Percentiles rank a stretch among this genome's conserved stretches.
Evolutionary conservation across 139 green algal genomes (phyloP).

Genomic region (Closterium sp.): DNA sequence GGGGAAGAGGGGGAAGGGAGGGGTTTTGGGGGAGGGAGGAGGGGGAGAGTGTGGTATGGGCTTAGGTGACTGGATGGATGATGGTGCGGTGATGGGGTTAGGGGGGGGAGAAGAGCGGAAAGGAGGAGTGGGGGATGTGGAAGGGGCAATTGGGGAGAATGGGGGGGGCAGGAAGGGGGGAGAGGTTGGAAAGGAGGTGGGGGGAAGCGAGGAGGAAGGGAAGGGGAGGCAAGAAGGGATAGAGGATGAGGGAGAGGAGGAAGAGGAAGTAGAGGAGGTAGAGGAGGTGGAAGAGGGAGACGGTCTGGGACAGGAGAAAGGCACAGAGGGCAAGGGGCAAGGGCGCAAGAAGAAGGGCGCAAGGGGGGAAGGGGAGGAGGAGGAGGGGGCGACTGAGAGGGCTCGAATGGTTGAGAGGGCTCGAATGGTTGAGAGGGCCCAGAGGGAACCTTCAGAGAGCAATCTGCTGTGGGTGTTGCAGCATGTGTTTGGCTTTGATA

Average conservation of each 20-base stretch:
- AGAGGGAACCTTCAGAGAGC: neutral
- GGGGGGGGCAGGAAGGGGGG: neutral
- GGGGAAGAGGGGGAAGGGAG: neutral
- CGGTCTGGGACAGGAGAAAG: too few species aligned
- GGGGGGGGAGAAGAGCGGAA: neutral
- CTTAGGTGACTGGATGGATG: neutral
- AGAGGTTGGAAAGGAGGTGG: neutral
- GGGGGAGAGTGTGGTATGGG: conserved; percentile 7
- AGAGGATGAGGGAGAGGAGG: too few species aligned
- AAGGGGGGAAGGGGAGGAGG: too few species aligned
- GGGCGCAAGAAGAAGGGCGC: too few species aligned
- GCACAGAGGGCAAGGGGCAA: too few species aligned
- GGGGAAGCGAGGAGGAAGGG: too few species aligned
- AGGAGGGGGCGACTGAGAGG: too few species aligned
- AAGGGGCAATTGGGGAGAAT: neutral
- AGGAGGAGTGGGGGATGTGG: neutral
- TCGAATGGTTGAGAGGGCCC: neutral
- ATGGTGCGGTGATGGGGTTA: neutral
- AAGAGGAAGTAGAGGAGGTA: too few species aligned
- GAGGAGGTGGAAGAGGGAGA: too few species aligned
- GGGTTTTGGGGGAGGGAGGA: neutral
- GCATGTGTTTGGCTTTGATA: conserved; percentile 61
- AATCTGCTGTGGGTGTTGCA: conserved; percentile 41
- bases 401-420: too few species aligned
- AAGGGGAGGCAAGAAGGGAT: too few species aligned